Evolutionary conservation across 495 filamentous ascomycete species (phyloP).

Genomic region (Neurospora sp.): DNA sequence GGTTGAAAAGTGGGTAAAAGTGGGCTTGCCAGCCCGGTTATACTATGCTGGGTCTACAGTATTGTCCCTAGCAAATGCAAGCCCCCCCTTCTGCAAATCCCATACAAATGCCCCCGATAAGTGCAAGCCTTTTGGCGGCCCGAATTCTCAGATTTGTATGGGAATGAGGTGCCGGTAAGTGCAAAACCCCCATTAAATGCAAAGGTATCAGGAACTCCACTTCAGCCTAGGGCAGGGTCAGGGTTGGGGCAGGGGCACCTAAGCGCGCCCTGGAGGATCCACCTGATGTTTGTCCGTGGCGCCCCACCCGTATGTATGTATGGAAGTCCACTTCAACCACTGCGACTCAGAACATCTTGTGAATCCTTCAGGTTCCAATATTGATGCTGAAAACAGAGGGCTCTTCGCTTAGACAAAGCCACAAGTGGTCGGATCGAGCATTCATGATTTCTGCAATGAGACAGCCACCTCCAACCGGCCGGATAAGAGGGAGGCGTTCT

Average conservation of each 20-base stretch:
- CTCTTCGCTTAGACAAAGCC: background rate
- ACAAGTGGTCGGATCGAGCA: background rate
- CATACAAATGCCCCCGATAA: too few species aligned
- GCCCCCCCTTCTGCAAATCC: too few species aligned
- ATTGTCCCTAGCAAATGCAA: too few species aligned
- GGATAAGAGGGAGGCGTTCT: background rate
- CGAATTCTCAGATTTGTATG: too few species aligned
- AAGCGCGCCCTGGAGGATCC: background rate
- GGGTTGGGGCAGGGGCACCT: background rate
- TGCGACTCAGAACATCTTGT: background rate
- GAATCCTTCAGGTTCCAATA: background rate
- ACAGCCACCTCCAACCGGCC: background rate
- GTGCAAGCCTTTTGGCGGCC: too few species aligned
- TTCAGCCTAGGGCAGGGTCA: background rate
- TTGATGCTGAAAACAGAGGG: background rate
- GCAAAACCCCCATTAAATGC: too few species aligned
- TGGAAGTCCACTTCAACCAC: background rate
- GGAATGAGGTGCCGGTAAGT: too few species aligned
- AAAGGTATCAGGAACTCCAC: too few species aligned
- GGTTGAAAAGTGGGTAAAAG: too few species aligned
- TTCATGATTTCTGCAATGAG: background rate
- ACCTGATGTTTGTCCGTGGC: background rate
- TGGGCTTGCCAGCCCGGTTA: too few species aligned
- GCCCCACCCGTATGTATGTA: background rate
- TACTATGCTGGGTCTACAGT: too few species aligned